Evolutionary conservation across 2,329 filamentous ascomycete genomes (phyloP).

Genomic region (Aspergillus brasiliensis): DNA sequence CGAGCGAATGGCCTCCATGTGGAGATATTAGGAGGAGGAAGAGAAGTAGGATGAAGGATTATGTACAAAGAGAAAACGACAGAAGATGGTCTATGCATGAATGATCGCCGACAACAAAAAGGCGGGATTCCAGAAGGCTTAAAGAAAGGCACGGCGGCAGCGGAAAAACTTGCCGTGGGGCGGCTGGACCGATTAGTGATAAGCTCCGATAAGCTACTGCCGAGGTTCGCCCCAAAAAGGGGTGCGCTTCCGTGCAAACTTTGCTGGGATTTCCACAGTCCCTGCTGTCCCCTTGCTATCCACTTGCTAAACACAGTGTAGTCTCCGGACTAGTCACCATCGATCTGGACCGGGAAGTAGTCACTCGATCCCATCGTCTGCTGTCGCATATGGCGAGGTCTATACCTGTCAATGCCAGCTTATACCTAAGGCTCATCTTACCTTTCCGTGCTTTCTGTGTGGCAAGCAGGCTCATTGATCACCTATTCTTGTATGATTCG

Average conservation of each 20-base stretch:
- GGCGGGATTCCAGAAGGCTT: neutral
- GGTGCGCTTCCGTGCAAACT: neutral
- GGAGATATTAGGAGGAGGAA: neutral
- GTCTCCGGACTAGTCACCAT: too few relatives aligned
- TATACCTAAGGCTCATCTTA: too few relatives aligned
- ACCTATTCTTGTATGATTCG: too few relatives aligned
- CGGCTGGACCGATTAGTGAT: neutral
- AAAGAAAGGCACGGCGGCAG: neutral
- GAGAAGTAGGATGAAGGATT: neutral
- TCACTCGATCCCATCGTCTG: too few relatives aligned
- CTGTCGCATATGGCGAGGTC: too few relatives aligned
- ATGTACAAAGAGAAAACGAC: neutral
- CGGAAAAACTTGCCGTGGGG: constrained; percentile 2
- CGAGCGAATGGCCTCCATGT: constrained; percentile 17
- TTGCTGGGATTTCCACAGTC: neutral
- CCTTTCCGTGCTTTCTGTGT: too few relatives aligned
- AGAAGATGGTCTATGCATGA: neutral
- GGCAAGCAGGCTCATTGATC: too few relatives aligned
- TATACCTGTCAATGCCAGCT: too few relatives aligned
- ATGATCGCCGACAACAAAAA: neutral
- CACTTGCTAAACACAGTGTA: too few relatives aligned
- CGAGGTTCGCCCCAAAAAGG: neutral
- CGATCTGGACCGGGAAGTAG: too few relatives aligned
- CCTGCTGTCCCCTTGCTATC: neutral
- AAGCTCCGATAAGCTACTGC: neutral